phyloP scores from a whole-genome alignment of 2,329 filamentous ascomycete species.

The Paecilomyces niveus region DNA sequence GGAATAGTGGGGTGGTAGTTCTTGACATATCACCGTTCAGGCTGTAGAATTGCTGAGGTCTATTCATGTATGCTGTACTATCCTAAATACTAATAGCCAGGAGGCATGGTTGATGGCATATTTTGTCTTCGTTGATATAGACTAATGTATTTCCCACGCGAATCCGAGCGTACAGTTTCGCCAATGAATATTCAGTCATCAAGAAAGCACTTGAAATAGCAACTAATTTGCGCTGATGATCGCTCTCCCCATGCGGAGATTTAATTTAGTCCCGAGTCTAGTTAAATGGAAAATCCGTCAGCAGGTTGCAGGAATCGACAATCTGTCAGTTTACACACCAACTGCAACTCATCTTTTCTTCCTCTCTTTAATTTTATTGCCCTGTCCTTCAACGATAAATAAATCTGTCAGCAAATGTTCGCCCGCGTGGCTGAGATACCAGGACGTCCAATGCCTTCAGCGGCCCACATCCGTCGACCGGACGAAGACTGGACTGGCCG shows the following conservation, averaged over 20 bases:
- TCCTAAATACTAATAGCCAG: no score
- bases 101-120: neutral
- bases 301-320: neutral
- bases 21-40: neutral
- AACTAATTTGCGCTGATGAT: neutral
- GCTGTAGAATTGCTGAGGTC: neutral
- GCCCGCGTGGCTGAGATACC: neutral
- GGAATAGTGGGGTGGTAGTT: no score
- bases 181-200: neutral
- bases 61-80: no score
- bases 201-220: neutral
- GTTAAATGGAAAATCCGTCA: neutral
- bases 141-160: neutral
- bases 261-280: neutral
- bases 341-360: neutral
- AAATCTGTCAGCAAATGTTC: neutral
- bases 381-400: neutral
- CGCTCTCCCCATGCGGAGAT: neutral
- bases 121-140: neutral
- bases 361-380: neutral
- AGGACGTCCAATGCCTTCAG: neutral
- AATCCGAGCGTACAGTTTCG: neutral
- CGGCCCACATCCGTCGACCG: neutral
- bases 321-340: neutral
- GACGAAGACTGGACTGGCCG: neutral